Base-by-base conservation (phyloP, 2,329 filamentous ascomycete genomes). In the Xylariomycetidae sp. region DNA sequence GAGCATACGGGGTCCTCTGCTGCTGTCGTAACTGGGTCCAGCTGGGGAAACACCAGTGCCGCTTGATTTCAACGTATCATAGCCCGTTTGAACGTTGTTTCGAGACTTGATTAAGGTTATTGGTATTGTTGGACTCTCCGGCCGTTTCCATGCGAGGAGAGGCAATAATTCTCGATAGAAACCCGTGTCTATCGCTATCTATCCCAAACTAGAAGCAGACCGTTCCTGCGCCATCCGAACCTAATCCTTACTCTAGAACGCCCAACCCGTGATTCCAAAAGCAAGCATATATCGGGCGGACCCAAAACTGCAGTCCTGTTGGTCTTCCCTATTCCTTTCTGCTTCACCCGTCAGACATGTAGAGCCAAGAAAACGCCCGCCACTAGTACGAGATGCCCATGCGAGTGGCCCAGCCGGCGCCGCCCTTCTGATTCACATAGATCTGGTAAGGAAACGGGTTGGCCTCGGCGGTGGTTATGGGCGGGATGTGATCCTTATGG, bases 371-470 rank as follows among this genome's bases (percentile, higher is more conserved):
- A 34, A 15, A 14, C 17, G 10, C 14, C 9, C 15, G 20, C 5
- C 10, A 20, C 13, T 19, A 23, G 31, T 46, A 48, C 25, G 46
- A 48, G 24, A 48, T 46, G 31, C 45, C 40, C 38, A 47, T 87
- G 24, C 85, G 73, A 36, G 81, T 76, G 30, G 85, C 78, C 86
- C 87, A 90, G 26, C 10, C 26, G 32, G 81, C 74, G 42, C 84
- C 80, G 39, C 80, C 73, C 52, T 86, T 86, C 37, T 86, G 86
- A 54, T 94, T 92, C 38, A 96, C 78, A 40, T 82, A 75, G 54
- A 96, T 94, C 59, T 89, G 83, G 61, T 94, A 96, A 1, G 90
- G 90, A 54, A 96, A 98, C 0, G 92, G 90, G 58, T 96, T 96
- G 29, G 84, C 70, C 42, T 90, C 86, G 54, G 81, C 88, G 15